A percentile compares a stretch with the other conserved stretches of the same genome.
Conservation (phyloP, 2,329 filamentous ascomycete species). For the Fusarium concolor region DNA sequence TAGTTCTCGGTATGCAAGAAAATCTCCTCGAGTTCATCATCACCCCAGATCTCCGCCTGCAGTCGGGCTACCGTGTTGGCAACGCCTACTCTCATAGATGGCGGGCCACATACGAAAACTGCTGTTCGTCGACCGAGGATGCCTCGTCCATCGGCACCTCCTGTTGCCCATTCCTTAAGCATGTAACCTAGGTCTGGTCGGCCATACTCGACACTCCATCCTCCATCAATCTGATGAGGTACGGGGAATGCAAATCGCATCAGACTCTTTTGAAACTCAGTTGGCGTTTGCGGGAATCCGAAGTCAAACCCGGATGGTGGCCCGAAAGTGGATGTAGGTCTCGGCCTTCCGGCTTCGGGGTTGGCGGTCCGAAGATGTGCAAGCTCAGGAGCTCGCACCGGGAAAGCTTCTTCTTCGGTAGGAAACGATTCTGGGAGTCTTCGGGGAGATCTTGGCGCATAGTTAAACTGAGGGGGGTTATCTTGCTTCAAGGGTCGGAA, state of each 20-base stretch:
- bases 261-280: conserved; percentile 87
- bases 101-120: conserved; percentile 92
- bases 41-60: conserved; percentile 85
- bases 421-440: conserved; percentile 43
- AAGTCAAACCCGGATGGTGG: conserved; percentile 77
- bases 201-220: conserved; percentile 93
- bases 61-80: conserved; percentile 85
- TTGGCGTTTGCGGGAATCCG: conserved; percentile 85
- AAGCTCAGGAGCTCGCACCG: conserved; percentile 63
- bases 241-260: conserved; percentile 90
- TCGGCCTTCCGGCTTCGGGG: conserved; percentile 47
- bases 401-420: conserved; percentile 41
- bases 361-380: conserved; percentile 66
- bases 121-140: conserved; percentile 84
- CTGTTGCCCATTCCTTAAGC: conserved; percentile 82
- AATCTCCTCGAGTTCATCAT: conserved; percentile 84
- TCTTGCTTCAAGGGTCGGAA: conserved; percentile 66
- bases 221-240: conserved; percentile 75
- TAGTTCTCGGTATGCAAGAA: conserved; percentile 97
- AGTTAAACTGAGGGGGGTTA: conserved; percentile 69
- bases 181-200: conserved; percentile 89
- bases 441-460: conserved; percentile 61
- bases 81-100: conserved; percentile 87
- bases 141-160: conserved; percentile 72
- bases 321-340: conserved; percentile 68